Percentiles rank a stretch among this genome's conserved stretches.
Conservation (phyloP, 176 grass and related monocot species). For the Carex scoparia region DNA sequence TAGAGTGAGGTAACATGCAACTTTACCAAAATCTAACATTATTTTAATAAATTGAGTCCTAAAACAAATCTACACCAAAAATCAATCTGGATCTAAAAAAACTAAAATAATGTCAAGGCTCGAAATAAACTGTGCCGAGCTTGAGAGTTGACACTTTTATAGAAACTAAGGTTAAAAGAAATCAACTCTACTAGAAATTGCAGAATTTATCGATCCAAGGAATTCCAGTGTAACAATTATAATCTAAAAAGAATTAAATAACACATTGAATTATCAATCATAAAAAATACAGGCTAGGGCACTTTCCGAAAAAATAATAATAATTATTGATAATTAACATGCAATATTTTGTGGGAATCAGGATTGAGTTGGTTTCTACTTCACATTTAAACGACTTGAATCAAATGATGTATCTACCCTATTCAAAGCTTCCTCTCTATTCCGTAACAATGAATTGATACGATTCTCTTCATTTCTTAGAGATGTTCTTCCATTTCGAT, state of each 20-base stretch:
- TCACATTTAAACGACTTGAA: slow-evolving; percentile 48
- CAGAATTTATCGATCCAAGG: no score
- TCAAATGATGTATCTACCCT: slow-evolving; percentile 37
- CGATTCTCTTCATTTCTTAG: slow-evolving; percentile 43
- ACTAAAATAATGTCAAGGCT: no score
- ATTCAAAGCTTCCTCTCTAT: slow-evolving; percentile 55
- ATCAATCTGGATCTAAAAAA: no score
- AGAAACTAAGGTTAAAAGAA: no score
- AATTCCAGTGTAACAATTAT: no score
- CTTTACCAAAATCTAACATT: no score
- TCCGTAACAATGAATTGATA: slow-evolving; percentile 42
- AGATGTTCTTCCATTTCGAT: slow-evolving; percentile 75
- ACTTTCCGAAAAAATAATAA: not conserved
- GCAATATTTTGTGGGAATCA: slow-evolving; percentile 9
- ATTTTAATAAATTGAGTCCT: no score
- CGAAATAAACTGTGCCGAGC: no score
- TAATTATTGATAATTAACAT: not conserved
- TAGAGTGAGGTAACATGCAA: no score
- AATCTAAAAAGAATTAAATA: not conserved
- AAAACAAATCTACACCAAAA: no score
- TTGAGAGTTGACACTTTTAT: no score
- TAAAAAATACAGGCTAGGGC: not conserved
- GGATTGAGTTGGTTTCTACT: slow-evolving; percentile 43
- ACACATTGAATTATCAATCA: not conserved
- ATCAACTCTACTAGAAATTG: no score